phyloP scores from a whole-genome alignment of 371 early-diverging fungal species.

The Syncephalastrum sp. region DNA sequence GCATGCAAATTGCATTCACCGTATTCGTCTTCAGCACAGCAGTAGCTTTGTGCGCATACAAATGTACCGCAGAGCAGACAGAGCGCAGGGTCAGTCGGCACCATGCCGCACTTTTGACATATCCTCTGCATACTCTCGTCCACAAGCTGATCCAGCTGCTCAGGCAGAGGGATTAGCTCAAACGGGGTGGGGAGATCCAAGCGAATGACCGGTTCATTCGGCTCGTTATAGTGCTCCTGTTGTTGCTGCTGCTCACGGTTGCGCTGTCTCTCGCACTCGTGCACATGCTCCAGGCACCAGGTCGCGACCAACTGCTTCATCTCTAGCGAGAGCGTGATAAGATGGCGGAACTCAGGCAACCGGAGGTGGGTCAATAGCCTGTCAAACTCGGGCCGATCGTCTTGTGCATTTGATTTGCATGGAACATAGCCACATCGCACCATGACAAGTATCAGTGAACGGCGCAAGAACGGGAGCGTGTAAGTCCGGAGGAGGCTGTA shows the following conservation, averaged over 20 bases:
- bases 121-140: slow-evolving; percentile 74
- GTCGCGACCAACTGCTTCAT: slow-evolving; percentile 24
- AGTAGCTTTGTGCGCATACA: slow-evolving; percentile 89
- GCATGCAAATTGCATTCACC: slow-evolving; percentile 94
- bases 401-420: slow-evolving; percentile 4
- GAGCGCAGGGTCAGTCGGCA: slow-evolving; percentile 86
- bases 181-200: slow-evolving; percentile 62
- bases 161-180: slow-evolving; percentile 75
- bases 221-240: neutral
- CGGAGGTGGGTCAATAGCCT: slow-evolving; percentile 24
- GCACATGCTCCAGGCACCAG: slow-evolving; percentile 35
- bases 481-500: slow-evolving; percentile 61
- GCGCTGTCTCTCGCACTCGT: slow-evolving; percentile 29
- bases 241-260: slow-evolving; percentile 15
- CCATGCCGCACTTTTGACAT: slow-evolving; percentile 81
- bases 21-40: slow-evolving; percentile 84
- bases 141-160: slow-evolving; percentile 78
- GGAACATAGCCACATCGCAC: slow-evolving; percentile 60
- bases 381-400: slow-evolving; percentile 30
- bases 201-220: slow-evolving; percentile 10
- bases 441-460: slow-evolving; percentile 66
- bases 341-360: slow-evolving; percentile 23
- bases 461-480: slow-evolving; percentile 74
- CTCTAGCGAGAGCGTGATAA: slow-evolving; percentile 21
- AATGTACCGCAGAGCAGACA: slow-evolving; percentile 92